Base-by-base conservation (phyloP, 176 grass and related monocot genomes). In the Oryza nivara region DNA sequence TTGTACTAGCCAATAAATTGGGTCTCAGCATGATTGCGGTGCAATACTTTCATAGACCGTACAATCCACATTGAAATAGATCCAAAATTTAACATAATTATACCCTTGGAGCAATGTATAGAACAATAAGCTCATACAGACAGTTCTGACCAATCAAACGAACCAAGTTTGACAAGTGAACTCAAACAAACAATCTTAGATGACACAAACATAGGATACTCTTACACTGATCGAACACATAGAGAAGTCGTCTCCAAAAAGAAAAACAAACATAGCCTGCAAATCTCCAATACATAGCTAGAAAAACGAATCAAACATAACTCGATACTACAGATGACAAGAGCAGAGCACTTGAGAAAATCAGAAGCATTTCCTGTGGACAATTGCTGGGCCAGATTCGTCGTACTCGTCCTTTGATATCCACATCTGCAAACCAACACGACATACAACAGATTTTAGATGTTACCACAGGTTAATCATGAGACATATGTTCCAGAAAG, bases 281-380 rank as follows among this genome's bases (percentile, higher is more conserved):
- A 90, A 86, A 85, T 85, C 82, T 78, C 83, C 83, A 77, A 90
- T 54, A 74, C 46, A 86, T 86, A 8, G 78, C 78, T 86, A 71
- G 67, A 82, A n/a, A 81, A 89, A 77, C 44, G 25, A 78, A 60
- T 34, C 25, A 43, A 65, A 22, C 30, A 82, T 73, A 85, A 81
- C 78, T 51, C 47, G 4, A 82, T 43, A 76, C 34, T 86, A 63
- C 1, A 81, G 52, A 65, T 34, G 73, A 69, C 11, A 15, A 66
- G 17, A 0, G 68, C 9, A 0, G 17, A 8, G 74, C 35, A 36
- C 25, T 47, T 8, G 9, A 0, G 34, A 67, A 84, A 70, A 84
- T 73, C 76, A 94, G 86, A 91, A 94, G 89, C 92, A 94, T 54
- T 94, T 91, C 86, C 92, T 82, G 89, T 94, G 92, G 70, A 94